A percentile compares a stretch with the other conserved stretches of the same genome.
These are phyloP conservation scores for Blastomyces percursus DNA, from an alignment of 2,329 filamentous ascomycete species.

Conservation along the genomic window DNA sequence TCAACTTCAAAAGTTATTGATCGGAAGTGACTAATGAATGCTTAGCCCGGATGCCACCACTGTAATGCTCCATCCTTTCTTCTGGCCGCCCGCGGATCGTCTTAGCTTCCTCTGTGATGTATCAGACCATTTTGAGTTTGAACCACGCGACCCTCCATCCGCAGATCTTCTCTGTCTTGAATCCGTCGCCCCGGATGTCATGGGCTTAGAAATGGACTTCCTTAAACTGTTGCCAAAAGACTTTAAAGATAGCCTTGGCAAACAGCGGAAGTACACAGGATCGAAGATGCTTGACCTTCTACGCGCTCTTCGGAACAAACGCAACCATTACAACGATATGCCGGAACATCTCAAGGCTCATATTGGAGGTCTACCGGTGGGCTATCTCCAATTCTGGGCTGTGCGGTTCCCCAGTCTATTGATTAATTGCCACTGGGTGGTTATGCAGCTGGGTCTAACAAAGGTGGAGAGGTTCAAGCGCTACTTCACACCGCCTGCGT, in stretches of 20 bases:
- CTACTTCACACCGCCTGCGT: conserved; percentile 31
- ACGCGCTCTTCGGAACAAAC: conserved; percentile 85
- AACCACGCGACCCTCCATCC: conserved; percentile 72
- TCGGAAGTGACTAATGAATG: conserved; percentile 7
- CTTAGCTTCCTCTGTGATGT: conserved; percentile 91
- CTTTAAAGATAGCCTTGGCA: conserved; percentile 82
- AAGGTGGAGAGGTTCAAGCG: conserved; percentile 32
- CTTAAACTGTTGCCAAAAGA: conserved; percentile 61
- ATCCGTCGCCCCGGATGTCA: conserved; percentile 33
- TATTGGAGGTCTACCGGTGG: conserved; percentile 65
- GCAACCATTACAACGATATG: conserved; percentile 97
- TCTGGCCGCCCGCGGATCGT: conserved; percentile 83
- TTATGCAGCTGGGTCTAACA: conserved; percentile 53
- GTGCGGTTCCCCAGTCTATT: conserved; percentile 65
- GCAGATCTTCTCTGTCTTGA: conserved; percentile 51
- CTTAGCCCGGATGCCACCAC: conserved; percentile 58
- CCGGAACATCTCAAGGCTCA: conserved; percentile 60
- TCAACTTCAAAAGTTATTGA: background rate
- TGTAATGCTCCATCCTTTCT: conserved; percentile 89
- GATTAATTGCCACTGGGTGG: conserved; percentile 65
- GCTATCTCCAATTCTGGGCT: conserved; percentile 78
- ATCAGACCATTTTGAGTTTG: conserved; percentile 92
- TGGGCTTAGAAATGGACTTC: conserved; percentile 59
- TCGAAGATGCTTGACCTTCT: conserved; percentile 73
- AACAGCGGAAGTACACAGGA: conserved; percentile 90